Percentiles rank a stretch among this genome's conserved stretches.
Evolutionary conservation across 257 asterid species (phyloP).

Genomic region (Ilex aquifolium): DNA sequence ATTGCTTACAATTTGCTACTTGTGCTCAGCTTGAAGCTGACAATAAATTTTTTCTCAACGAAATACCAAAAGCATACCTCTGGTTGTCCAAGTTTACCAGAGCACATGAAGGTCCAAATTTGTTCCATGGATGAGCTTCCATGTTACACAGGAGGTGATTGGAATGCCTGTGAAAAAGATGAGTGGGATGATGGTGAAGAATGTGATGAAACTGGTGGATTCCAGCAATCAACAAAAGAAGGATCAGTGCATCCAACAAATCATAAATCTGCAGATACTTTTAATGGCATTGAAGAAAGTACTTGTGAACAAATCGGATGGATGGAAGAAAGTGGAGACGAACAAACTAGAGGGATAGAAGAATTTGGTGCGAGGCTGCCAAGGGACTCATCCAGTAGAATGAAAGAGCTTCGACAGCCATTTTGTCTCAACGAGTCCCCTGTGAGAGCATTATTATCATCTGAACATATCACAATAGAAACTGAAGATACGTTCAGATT

Average conservation of each 20-base stretch:
- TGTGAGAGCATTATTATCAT: constrained; percentile 2
- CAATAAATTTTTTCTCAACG: constrained; percentile 80
- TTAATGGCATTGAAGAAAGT: constrained; percentile 12
- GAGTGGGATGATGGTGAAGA: constrained; percentile 25
- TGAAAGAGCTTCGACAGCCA: constrained; percentile 11
- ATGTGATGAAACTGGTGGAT: constrained; percentile 9
- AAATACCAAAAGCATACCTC: constrained; percentile 54
- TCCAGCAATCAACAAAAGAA: constrained; percentile 12
- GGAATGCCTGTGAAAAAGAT: constrained; percentile 14
- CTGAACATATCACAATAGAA: constrained; percentile 6
- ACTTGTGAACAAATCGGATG: constrained; percentile 7
- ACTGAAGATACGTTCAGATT: background rate
- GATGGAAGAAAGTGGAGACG: constrained; percentile 6
- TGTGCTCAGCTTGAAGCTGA: constrained; percentile 60
- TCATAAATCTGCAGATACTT: constrained; percentile 6
- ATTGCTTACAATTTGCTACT: constrained; percentile 1
- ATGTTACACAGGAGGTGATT: constrained; percentile 40
- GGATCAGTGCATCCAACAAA: constrained; percentile 6
- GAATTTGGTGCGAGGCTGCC: background rate
- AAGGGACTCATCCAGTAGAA: constrained; percentile 1
- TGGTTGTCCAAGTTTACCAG: constrained; percentile 56
- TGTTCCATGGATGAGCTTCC: constrained; percentile 80
- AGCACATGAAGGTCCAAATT: constrained; percentile 40
- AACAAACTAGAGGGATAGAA: background rate
- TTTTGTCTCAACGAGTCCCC: constrained; percentile 9